Base-by-base conservation (phyloP, 2,329 filamentous ascomycete genomes). In the Fusarium siculi region DNA sequence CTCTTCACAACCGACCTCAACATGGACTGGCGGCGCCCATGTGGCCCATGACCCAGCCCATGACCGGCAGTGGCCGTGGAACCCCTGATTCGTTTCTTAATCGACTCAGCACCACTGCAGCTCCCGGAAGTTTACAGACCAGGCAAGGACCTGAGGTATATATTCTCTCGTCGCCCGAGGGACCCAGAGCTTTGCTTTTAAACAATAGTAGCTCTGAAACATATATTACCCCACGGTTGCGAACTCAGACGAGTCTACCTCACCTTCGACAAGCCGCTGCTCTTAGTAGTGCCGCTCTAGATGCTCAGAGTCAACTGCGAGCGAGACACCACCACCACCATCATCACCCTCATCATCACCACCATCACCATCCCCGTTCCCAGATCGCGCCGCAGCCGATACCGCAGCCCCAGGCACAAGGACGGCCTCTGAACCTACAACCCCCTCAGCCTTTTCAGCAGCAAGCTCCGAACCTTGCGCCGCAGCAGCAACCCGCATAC, bases 111-210 rank as follows among this genome's bases (percentile, higher is more conserved):
- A 32, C 77, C 74, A 56, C 54, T 32, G 46, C 36, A 56, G 54
- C 25, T 3, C 58, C 54, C 40, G 72, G 60, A 44, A 73, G 18
- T 47, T 53, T 55, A n/a, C 72, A 73, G 36, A 14, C 77, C 54
- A 62, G 78, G 37, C 81, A 81, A 30, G 79, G 78, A 4, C 82
- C 86, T 0, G 86, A 89, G 66, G 87, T 91, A 4, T 92, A 91
- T 72, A 87, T 92, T 30, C 78, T 92, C 11, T 88, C 86, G 21
- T 91, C 90, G 0, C 89, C 90, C 1, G 84, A 84, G 46, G 90
- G 90, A 2, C 90, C 90, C 2, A 86, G 86, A 25, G 90, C 86
- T 10, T 79, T 92, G 4, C 78, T 92, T 11, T 81, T 92, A 44
- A 89, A 87, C 73, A 84, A 85, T 67, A 81, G 84, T 47, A 80